Base-by-base conservation (phyloP, 2,329 filamentous ascomycete genomes). In the Diaporthe sp. region DNA sequence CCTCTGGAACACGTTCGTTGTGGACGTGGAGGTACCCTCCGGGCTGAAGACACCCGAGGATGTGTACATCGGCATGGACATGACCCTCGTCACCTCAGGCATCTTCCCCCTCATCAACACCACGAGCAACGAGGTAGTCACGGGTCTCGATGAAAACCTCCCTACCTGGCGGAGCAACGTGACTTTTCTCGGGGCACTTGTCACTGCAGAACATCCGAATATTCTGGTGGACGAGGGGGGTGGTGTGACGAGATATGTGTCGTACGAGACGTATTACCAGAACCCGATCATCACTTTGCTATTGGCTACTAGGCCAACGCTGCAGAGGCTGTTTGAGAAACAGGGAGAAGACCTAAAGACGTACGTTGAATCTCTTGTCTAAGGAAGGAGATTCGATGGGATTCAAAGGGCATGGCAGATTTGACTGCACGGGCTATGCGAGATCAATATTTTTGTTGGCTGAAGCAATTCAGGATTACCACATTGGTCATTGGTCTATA, bases 221-320 rank as follows among this genome's bases (percentile, higher is more conserved):
- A 77, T 81, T 19, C 74, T 81, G 25, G 75, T 78, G 25, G 76
- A 77, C 17, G 35, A 75, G n/a, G 79, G 77, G 3, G 68, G 77
- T 33, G 77, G 76, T 4, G 75, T 76, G 19, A 80, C 80, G 9
- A 74, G 77, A 42, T 78, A 79, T 54, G 66, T 81, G 13, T 80
- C 79, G 25, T 81, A 79, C 61, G 80, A 80, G 74, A 80, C 79
- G 25, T 81, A 79, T 55, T 81, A 80, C 57, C 57, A 76, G 9
- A 78, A 77, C 7, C 72, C 77, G 50, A 22, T 72, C 10, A 79
- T 77, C 9, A 73, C 70, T 7, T 35, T 58, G 9, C 74, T 81
- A 12, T 74, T 74, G 12, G 54, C 78, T 13, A 50, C 78, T 4
- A 68, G 38, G 15, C 17, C 61, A 17, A 45, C 25, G 17, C 61